Evolutionary conservation across 208 protist genomes (phyloP).

Genomic region (Crithidia expoeki): DNA sequence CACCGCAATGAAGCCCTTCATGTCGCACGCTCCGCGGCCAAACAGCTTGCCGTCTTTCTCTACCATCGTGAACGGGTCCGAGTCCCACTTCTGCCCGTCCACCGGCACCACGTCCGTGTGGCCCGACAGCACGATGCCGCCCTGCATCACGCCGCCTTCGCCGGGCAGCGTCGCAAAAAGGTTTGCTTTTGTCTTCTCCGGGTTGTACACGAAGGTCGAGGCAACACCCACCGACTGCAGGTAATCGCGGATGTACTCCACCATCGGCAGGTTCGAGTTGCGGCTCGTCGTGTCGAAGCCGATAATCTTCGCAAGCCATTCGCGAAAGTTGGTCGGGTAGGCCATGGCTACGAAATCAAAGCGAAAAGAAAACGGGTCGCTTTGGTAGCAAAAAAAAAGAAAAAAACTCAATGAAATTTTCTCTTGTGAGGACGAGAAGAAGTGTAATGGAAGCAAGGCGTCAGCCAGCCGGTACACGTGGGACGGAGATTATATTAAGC

Average conservation of each 20-base stretch:
- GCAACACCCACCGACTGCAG: constrained; percentile 32
- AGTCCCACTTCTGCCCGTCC: no score
- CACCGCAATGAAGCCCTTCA: constrained; percentile 70
- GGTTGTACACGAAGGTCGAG: constrained; percentile 38
- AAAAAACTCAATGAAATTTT: background rate
- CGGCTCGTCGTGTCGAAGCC: constrained; percentile 58
- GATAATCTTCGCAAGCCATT: constrained; percentile 53
- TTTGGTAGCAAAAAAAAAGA: background rate
- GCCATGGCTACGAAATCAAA: background rate
- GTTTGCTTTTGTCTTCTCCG: constrained; percentile 49
- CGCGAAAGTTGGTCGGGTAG: constrained; percentile 27
- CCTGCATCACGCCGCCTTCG: constrained; percentile 39
- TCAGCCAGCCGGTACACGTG: no score
- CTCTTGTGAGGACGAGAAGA: no score
- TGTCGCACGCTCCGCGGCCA: constrained; percentile 58
- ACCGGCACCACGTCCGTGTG: no score
- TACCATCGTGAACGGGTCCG: constrained; percentile 53
- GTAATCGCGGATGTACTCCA: constrained; percentile 41
- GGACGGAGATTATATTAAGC: no score
- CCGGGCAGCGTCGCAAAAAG: constrained; percentile 59
- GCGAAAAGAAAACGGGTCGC: background rate
- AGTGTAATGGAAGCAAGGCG: no score
- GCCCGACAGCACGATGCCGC: no score
- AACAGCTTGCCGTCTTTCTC: constrained; percentile 58
- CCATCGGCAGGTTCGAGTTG: constrained; percentile 53